These are phyloP conservation scores for Curvularia verruculosa DNA, from an alignment of 2,329 filamentous ascomycete genomes.

Conservation along the genomic window DNA sequence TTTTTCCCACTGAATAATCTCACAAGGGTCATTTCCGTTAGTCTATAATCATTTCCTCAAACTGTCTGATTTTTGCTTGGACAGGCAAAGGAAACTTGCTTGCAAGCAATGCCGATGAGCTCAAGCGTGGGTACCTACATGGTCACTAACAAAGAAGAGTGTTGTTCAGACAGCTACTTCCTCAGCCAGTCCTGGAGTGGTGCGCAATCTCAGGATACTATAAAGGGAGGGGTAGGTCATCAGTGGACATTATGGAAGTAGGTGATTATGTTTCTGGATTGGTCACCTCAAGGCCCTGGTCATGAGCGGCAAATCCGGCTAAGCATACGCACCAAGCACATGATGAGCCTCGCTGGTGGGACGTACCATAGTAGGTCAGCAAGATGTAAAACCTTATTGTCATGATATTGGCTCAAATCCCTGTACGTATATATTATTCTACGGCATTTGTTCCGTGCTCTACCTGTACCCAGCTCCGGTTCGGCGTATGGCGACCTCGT, in stretches of 20 bases:
- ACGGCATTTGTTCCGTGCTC: neutral
- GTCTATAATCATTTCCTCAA: neutral
- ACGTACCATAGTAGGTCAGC: neutral
- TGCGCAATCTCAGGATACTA: conserved; percentile 11
- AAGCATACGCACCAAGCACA: conserved; percentile 25
- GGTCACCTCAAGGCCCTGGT: conserved; percentile 4
- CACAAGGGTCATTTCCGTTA: neutral
- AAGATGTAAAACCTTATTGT: neutral
- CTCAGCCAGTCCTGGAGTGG: neutral
- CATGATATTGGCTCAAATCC: neutral
- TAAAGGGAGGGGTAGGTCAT: conserved; percentile 2
- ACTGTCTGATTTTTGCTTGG: neutral
- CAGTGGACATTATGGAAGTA: neutral
- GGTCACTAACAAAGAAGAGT: neutral
- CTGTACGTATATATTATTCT: neutral
- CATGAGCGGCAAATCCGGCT: conserved; percentile 21
- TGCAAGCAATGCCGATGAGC: neutral
- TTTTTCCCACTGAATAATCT: neutral
- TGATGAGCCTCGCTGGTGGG: conserved; percentile 21
- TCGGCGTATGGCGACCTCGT: neutral
- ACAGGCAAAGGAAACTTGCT: neutral
- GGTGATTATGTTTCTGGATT: neutral
- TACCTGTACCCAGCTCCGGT: neutral
- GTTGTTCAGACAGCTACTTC: neutral
- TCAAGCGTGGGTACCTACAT: neutral